A percentile compares a stretch with the other conserved stretches of the same genome.
Evolutionary conservation across 495 filamentous ascomycete species (phyloP).

Genomic region (Pyrenula massariospora): DNA sequence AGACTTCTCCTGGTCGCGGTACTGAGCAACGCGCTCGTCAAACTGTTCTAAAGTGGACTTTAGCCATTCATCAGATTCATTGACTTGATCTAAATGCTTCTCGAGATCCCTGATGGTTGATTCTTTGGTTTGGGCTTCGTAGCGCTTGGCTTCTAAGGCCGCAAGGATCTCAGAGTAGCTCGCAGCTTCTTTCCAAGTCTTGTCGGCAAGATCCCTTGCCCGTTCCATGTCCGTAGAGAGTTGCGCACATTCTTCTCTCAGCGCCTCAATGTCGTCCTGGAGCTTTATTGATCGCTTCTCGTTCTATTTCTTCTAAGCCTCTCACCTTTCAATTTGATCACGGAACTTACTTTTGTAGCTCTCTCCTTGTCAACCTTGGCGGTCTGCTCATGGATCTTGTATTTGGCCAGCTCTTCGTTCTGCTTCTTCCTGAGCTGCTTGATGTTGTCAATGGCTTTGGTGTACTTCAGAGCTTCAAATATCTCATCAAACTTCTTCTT

Average conservation of each 20-base stretch:
- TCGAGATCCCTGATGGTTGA: constrained; percentile 58
- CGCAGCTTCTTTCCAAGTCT: constrained; percentile 48
- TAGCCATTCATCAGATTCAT: constrained; percentile 70
- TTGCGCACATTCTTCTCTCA: constrained; percentile 44
- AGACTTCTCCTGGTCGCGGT: constrained; percentile 39
- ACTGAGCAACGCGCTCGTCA: constrained; percentile 55
- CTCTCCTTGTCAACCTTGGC: constrained; percentile 79
- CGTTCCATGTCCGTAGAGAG: constrained; percentile 45
- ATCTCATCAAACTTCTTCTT: constrained; percentile 97
- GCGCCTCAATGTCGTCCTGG: constrained; percentile 58
- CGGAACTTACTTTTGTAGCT: constrained; percentile 56
- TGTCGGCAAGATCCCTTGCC: constrained; percentile 41
- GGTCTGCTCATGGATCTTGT: constrained; percentile 60
- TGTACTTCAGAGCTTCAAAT: constrained; percentile 93
- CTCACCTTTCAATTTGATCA: constrained; percentile 71
- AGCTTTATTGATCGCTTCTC: constrained; percentile 53
- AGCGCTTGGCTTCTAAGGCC: constrained; percentile 61
- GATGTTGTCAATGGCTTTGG: constrained; percentile 91
- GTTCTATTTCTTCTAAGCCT: constrained; percentile 67
- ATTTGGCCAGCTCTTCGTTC: constrained; percentile 56
- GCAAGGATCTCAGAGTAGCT: constrained; percentile 54
- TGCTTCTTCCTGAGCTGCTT: constrained; percentile 75
- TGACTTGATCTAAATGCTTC: constrained; percentile 57
- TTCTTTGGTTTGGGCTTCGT: constrained; percentile 50
- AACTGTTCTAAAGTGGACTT: constrained; percentile 69